Base-by-base conservation (phyloP, 2,329 filamentous ascomycete species). In the Trichoderma aggressivum region DNA sequence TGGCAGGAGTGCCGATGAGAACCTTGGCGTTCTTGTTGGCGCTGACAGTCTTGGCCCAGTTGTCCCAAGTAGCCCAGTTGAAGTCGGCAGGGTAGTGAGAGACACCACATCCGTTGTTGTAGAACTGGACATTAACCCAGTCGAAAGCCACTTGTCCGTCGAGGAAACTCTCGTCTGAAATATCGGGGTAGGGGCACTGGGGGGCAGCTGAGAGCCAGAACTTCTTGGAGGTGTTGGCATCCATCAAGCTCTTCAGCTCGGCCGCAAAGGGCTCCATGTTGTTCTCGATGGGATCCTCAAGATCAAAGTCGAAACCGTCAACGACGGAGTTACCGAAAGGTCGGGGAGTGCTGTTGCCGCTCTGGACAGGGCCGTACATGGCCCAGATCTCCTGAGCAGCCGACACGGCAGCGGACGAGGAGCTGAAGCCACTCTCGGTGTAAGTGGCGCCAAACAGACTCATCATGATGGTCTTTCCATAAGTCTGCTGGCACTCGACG, bases 261-360 rank as follows among this genome's bases (percentile, higher is more conserved):
- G 84, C 81, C 1, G 85, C 90, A 74, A 93, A 92, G 1, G 87
- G 80, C 0, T 83, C 84, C 81, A 91, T 88, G 80, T 92, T 90
- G 58, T 80, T 79, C 12, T 66, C 63, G 7, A 87, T 86, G 4
- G 80, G 79, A 4, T 87, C 84, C 81, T 94, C 91, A 73, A 94
- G 90, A 78, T 94, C 92, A 74, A 94, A 89, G 80, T 94, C 92
- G 78, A 94, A 93, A 3, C 92, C 92, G 78, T 94, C 91, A 53
- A 94, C 81, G 6, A 88, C 84, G 12, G 89, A 87, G 16, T 82
- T 80, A 67, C 90, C 90, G 77, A 94, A 94, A 1, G 92, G 92
- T 12, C 92, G 88, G 70, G 88, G 84, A 7, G 82, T 82, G 2
- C 79, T 80, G 50, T 80, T 83, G 34, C 80, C 82, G 14, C 80